Conservation (phyloP, 306 rosid genomes). For the peach (Prunus persica) region DNA sequence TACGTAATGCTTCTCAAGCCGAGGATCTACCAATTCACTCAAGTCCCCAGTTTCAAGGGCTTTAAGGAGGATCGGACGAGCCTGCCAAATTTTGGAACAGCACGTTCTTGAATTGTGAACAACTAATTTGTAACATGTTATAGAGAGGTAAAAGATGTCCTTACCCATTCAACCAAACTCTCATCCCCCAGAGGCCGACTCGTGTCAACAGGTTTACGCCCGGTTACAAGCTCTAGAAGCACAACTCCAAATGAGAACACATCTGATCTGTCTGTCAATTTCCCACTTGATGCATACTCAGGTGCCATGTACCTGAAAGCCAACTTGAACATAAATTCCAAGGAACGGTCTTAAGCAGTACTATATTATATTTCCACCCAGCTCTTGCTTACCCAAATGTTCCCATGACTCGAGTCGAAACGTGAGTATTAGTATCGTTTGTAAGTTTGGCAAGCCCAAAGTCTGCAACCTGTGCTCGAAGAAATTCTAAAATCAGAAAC, state of each 20-base stretch:
- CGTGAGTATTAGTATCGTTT: slow-evolving; percentile 69
- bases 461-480: slow-evolving; percentile 76
- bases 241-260: slow-evolving; percentile 95
- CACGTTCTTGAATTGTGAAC: slow-evolving; percentile 17
- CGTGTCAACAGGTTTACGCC: slow-evolving; percentile 84
- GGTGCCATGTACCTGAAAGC: slow-evolving; percentile 88
- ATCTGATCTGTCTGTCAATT: slow-evolving; percentile 91
- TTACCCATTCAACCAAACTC: slow-evolving; percentile 98
- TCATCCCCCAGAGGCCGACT: slow-evolving; percentile 85
- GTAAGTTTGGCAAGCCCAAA: slow-evolving; percentile 92
- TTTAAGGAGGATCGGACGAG: slow-evolving; percentile 73
- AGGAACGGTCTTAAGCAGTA: neutral
- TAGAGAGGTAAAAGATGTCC: slow-evolving; percentile 16
- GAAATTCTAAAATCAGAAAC: slow-evolving; percentile 25
- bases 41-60: slow-evolving; percentile 66
- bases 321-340: slow-evolving; percentile 12
- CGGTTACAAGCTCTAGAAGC: slow-evolving; percentile 84
- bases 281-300: slow-evolving; percentile 94
- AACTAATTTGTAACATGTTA: slow-evolving; percentile 3
- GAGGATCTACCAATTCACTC: slow-evolving; percentile 54
- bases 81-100: slow-evolving; percentile 40
- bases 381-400: slow-evolving; percentile 77
- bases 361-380: neutral
- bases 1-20: slow-evolving; percentile 58
- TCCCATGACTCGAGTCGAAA: slow-evolving; percentile 96